A percentile compares a stretch with the other conserved stretches of the same genome.
phyloP scores from a whole-genome alignment of 805 yeast genomes.

The Cyberlindnera suaveolens region DNA sequence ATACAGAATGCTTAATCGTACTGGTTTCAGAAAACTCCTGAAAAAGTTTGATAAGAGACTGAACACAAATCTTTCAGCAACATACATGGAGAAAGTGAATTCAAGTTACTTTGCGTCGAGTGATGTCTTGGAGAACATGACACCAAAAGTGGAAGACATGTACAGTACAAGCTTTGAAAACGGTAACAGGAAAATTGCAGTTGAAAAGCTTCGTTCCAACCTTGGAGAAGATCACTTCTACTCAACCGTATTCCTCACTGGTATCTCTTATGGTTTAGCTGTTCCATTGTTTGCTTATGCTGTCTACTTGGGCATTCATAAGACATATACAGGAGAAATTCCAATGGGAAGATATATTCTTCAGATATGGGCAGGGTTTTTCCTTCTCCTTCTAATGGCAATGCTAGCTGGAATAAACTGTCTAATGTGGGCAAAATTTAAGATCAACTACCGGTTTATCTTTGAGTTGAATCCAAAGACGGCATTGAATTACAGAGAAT shows the following conservation, averaged over 20 bases:
- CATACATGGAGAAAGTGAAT: conserved; percentile 55
- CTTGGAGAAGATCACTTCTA: conserved; percentile 32
- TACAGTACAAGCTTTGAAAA: conserved; percentile 62
- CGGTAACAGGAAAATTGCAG: conserved; percentile 60
- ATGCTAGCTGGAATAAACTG: conserved; percentile 65
- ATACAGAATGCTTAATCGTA: conserved; percentile 70
- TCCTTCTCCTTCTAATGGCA: conserved; percentile 54
- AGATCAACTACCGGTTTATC: conserved; percentile 85
- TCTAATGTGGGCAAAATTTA: conserved; percentile 62
- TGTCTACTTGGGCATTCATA: conserved; percentile 43
- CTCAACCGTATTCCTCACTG: conserved; percentile 49
- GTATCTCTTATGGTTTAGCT: conserved; percentile 63
- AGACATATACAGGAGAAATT: conserved; percentile 32
- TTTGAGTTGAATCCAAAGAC: conserved; percentile 77
- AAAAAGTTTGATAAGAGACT: conserved; percentile 86
- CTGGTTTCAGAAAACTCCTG: conserved; percentile 83
- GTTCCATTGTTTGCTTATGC: conserved; percentile 63
- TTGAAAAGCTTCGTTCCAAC: conserved; percentile 58
- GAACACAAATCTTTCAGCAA: conserved; percentile 33
- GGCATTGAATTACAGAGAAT: conserved; percentile 61
- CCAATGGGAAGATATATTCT: conserved; percentile 57
- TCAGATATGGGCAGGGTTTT: conserved; percentile 93
- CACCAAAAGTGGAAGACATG: conserved; percentile 58
- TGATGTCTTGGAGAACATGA: conserved; percentile 59
- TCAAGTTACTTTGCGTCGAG: conserved; percentile 53